A percentile compares a stretch with the other conserved stretches of the same genome.
Evolutionary conservation across 305 asterid species (phyloP).

Genomic region (Fraxinus greggii): DNA sequence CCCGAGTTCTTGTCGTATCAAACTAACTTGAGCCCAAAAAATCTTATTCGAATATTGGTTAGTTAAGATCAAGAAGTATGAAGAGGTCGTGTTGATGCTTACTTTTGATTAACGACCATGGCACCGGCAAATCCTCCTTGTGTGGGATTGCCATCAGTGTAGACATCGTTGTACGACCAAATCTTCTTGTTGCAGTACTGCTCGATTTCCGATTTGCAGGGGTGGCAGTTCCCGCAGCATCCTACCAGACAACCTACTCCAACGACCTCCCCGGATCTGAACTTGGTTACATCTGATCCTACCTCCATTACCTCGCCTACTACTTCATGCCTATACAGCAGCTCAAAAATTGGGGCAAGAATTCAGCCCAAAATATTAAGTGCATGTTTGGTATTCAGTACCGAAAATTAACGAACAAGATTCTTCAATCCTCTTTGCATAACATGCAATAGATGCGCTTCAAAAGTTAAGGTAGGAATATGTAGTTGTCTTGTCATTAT

Average conservation of each 20-base stretch:
- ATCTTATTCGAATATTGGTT: neutral
- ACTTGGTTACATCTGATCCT: conserved; percentile 69
- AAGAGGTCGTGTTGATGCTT: conserved; percentile 18
- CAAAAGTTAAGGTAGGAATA: neutral
- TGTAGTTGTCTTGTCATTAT: neutral
- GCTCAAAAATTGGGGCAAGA: neutral
- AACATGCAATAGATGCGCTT: neutral
- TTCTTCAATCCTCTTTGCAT: neutral
- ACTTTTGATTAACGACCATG: conserved; percentile 90
- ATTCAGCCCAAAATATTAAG: neutral
- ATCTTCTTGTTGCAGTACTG: conserved; percentile 95
- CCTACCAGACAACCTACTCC: conserved; percentile 90
- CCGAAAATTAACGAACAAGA: neutral
- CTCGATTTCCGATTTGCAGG: conserved; percentile 72
- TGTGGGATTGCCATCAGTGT: conserved; percentile 81
- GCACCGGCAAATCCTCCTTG: conserved; percentile 86
- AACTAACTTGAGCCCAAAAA: neutral
- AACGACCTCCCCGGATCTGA: conserved; percentile 67
- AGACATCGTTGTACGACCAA: conserved; percentile 95
- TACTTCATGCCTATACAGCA: conserved; percentile 73
- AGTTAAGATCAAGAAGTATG: neutral
- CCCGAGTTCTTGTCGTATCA: neutral
- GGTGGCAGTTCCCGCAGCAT: conserved; percentile 65
- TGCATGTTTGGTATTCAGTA: neutral
- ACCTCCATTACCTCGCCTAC: conserved; percentile 90